Base-by-base conservation (phyloP, 192 early-diverging fungal genomes). In the Entophlyctis luteolus region DNA sequence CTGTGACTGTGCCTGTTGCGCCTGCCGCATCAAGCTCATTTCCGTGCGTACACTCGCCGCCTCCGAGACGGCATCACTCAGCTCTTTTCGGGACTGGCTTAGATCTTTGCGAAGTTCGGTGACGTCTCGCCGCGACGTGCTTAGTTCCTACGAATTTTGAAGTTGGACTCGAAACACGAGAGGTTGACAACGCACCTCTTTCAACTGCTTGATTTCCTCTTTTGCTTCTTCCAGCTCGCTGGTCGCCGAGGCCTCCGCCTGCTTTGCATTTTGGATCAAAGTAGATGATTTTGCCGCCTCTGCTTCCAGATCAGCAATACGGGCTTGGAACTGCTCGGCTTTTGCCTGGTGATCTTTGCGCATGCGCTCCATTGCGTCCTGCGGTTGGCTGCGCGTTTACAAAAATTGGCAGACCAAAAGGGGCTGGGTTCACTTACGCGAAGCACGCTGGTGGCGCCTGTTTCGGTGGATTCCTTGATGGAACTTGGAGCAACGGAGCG, bases 331-430 rank as follows among this genome's bases (percentile, higher is more conserved):
- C 0, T 48, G 16, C 35, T 66, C 63, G 6, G 20, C 4, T 52
- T 47, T 39, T 6, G 20, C 25, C 22, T 27, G 31, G 23, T 39
- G 52, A 38, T 66, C 63, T 39, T 66, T 66, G 22, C 63, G 48
- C 50, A 66, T 54, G 48, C 63, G 63, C 23, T 66, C 63, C 63
- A 66, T 66, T 8, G 63, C 63, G 50, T 66, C 63, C 46, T 50
- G 39, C 39, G n/a, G 39, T 8, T n/a, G n/a, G 39, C 39, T n/a
- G 39, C 39, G n/a, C 39, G 10, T 42, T 42, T n/a, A n/a, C 39
- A 34, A 8, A 23, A 52, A 23, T 52, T 27, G n/a, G 50, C 6
- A 27, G 14, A 27, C 6, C 14, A 8, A 23, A 6, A 27, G 50
- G 23, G n/a, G 50, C 6, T 22, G 25, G 50, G 10, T 45, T 45